Conservation (phyloP, 73 alveolate genomes). For the Paramecium bursaria region DNA sequence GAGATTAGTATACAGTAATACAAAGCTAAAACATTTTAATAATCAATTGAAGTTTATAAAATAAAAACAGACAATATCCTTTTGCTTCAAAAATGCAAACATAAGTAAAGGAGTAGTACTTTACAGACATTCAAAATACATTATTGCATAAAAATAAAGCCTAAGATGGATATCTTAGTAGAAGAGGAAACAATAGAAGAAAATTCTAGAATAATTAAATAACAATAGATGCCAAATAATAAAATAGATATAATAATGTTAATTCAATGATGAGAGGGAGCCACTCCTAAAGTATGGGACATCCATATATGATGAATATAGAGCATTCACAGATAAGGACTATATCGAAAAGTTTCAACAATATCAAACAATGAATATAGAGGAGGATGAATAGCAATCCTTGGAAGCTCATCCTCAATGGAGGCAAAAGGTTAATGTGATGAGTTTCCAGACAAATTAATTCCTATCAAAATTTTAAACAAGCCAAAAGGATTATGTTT, state of each 20-base stretch:
- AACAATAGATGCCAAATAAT: background rate
- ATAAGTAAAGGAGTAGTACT: constrained; percentile 38
- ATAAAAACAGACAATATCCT: constrained; percentile 29
- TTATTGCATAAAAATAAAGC: constrained; percentile 17
- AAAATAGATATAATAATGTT: background rate
- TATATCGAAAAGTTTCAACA: constrained; percentile 22
- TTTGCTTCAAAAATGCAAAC: constrained; percentile 44
- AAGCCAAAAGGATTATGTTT: constrained; percentile 1
- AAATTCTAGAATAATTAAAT: background rate
- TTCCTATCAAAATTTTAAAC: constrained; percentile 32
- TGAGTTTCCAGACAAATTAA: background rate
- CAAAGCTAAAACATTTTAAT: constrained; percentile 11
- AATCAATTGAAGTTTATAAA: constrained; percentile 49
- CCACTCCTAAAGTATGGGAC: background rate
- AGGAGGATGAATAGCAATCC: constrained; percentile 20
- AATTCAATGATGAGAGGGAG: constrained; percentile 13
- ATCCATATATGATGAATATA: constrained; percentile 20
- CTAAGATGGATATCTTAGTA: constrained; percentile 24
- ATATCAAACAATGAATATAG: constrained; percentile 8
- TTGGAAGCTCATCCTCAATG: constrained; percentile 37
- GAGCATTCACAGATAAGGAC: constrained; percentile 35
- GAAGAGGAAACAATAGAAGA: constrained; percentile 46
- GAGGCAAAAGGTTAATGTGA: constrained; percentile 28
- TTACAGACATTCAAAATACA: constrained; percentile 16
- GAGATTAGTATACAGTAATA: background rate